Evolutionary conservation across 2,329 filamentous ascomycete species (phyloP).

Genomic region (Sporothrix sp.): DNA sequence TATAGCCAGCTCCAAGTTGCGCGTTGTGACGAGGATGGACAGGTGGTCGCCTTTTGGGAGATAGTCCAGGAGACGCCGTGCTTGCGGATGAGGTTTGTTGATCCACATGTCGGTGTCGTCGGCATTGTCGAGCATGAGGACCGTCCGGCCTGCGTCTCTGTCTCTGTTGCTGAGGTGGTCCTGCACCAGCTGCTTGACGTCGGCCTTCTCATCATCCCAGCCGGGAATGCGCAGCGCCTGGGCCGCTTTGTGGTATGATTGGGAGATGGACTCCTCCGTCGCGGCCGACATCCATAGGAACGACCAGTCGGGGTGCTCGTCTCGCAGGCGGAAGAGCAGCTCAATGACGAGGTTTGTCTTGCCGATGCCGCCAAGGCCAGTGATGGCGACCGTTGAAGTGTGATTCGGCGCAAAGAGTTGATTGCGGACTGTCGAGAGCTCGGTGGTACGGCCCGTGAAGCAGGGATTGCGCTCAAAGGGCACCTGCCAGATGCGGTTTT

Average conservation of each 20-base stretch:
- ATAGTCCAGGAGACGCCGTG: neutral
- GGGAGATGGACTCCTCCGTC: constrained; percentile 23
- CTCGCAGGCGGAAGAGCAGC: constrained; percentile 22
- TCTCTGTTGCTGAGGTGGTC: constrained; percentile 21
- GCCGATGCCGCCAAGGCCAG: constrained; percentile 28
- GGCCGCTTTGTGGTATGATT: constrained; percentile 28
- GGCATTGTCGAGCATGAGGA: constrained; percentile 37
- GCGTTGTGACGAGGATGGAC: neutral
- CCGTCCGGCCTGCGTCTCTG: constrained; percentile 27
- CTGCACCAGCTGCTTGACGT: constrained; percentile 30
- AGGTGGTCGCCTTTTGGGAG: neutral
- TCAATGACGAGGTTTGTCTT: constrained; percentile 33
- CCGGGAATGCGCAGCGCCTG: constrained; percentile 21
- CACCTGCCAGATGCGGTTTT: constrained; percentile 8
- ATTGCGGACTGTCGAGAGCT: constrained; percentile 16
- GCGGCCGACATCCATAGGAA: constrained; percentile 33
- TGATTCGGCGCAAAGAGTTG: constrained; percentile 17
- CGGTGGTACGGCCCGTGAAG: constrained; percentile 21
- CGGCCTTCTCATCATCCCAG: constrained; percentile 25
- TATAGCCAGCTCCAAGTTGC: neutral
- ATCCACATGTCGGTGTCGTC: constrained; percentile 28
- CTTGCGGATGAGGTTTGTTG: neutral
- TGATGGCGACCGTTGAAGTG: constrained; percentile 21
- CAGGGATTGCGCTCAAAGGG: constrained; percentile 21
- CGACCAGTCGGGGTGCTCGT: constrained; percentile 23